A percentile compares a stretch with the other conserved stretches of the same genome.
Conservation (phyloP, 2,329 filamentous ascomycete species). For the Claviceps cyperi region DNA sequence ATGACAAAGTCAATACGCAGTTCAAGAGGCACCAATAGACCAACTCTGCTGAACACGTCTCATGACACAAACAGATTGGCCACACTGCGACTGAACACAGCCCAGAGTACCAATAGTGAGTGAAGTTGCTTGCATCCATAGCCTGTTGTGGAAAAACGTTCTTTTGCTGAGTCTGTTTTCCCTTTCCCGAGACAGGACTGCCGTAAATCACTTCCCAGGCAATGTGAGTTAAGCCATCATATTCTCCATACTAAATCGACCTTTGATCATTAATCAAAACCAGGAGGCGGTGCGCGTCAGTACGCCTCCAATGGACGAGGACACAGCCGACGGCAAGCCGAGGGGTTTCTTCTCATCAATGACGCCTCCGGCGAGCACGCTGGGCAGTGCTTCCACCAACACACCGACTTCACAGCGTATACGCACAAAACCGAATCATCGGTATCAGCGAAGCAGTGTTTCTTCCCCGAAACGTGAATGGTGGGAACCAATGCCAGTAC, state of each 20-base stretch:
- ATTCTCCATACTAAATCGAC: neutral
- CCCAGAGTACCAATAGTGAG: conserved; percentile 1
- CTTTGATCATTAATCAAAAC: neutral
- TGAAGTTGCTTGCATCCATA: neutral
- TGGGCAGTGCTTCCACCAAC: neutral
- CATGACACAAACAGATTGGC: conserved; percentile 1
- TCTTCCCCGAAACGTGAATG: conserved; percentile 18
- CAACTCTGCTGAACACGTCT: neutral
- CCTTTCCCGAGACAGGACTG: conserved; percentile 5
- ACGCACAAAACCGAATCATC: conserved; percentile 8
- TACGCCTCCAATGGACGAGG: conserved; percentile 30
- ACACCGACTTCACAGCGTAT: conserved; percentile 3
- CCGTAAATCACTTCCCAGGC: conserved; percentile 18
- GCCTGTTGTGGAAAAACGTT: neutral
- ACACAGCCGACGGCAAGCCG: conserved; percentile 20
- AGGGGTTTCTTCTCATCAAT: conserved; percentile 31
- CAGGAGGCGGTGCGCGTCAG: conserved; percentile 35
- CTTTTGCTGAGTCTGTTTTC: neutral
- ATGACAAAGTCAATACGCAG: conserved; percentile 18
- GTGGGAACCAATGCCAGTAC: conserved; percentile 20
- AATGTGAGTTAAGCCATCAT: conserved; percentile 14
- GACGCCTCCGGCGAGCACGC: conserved; percentile 13
- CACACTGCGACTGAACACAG: neutral
- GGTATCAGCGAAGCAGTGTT: conserved; percentile 11
- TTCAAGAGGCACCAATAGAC: conserved; percentile 1